Evolutionary conservation across 2,329 filamentous ascomycete species (phyloP), one percentile per base, ranked within the genome.

Genomic region (Tolypocladium ophioglossoides): DNA sequence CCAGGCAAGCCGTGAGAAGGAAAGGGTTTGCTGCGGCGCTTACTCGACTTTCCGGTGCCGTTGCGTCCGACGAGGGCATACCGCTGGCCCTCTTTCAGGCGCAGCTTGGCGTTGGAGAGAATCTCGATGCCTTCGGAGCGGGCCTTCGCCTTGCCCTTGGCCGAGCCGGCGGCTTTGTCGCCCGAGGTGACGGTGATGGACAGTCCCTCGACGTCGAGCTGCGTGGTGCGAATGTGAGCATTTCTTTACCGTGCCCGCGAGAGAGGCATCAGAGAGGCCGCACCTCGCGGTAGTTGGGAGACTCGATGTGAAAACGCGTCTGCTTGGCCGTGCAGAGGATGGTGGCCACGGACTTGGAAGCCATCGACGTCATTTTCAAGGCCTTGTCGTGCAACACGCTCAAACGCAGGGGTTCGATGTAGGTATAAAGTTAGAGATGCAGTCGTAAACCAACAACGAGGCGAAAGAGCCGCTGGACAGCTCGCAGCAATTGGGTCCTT

Each of bases 51-150:
- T 7, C 89, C 90, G 2, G 84, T 86, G 0, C 89, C 89, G 69
- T 95, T 95, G 8, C 87, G 78, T 0, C 89, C 90, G 22, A 92
- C 75, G 2, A 95, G 74, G 0, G 88, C 89, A 74, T 95, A 95
- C 57, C 87, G 78, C 48, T 83, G 76, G 0, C 87, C 85, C 51
- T 84, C 80, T 59, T 92, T 88, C 3, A 95, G 71, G 27, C 84
- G 80, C 38, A 95, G 70, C 54, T 83, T 84, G 1, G 86, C 86
- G 66, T 86, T 82, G 11, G 74, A 75, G 3, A 95, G 74, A 7
- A 95, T 79, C 66, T 94, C 89, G n/a, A 77, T 69, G 11, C 77
- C 78, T 4, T 76, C 72, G 12, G 63, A 58, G 47, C 66, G 75
- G 38, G 62, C 74, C 67, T 63, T 78, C 57, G 63, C 67, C 62